Evolutionary conservation across 148 eudicot species (phyloP), one percentile per base, ranked within the genome.

Genomic region (Amaranthus hypochondriacus): DNA sequence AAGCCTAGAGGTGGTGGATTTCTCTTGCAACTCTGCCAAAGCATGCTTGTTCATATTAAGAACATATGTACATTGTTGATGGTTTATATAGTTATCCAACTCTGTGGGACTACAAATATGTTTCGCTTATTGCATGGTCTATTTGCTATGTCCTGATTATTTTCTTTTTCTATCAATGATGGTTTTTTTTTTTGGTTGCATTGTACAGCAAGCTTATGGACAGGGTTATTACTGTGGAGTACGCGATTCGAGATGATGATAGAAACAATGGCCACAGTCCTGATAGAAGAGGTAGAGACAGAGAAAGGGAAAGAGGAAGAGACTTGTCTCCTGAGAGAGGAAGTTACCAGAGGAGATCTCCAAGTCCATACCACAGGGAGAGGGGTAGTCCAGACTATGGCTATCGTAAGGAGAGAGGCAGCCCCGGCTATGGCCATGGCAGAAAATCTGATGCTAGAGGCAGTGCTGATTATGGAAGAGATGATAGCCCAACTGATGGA

Each of bases 151-250:
- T 56, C 60, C 0, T 56, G 60, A 10, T 51, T 21, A 7, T 10
- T 9, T 6, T 68, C 6, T 66, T 11, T n/a, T 14, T 21, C 21
- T 65, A 50, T 53, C 57, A 28, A 28, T 79, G 48, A 75, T 75
- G 60, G 15, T 66, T 28, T 28, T 56, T 59, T 73, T 12, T 52
- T 68, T 61, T 78, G 72, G 49, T 73, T 78, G 55, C 43, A 21
- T 13, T 72, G 56, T 68, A 55, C 90, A 92, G 97, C 83, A 88
- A 88, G 83, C 80, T 92, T 44, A 77, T 89, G 88, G 97, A 88
- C 68, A 84, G 92, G 56, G 92, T 89, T 67, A 86, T 92, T 69
- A 89, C 94, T 5, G 97, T 92, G 68, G 97, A 92, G 71, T 92
- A 83, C 80, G 92, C 97, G 9, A 81, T 88, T 50, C 80, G 88